Evolutionary conservation across 768 basidiomycete genomes (phyloP).

Genomic region (Cystofilobasidium macerans): DNA sequence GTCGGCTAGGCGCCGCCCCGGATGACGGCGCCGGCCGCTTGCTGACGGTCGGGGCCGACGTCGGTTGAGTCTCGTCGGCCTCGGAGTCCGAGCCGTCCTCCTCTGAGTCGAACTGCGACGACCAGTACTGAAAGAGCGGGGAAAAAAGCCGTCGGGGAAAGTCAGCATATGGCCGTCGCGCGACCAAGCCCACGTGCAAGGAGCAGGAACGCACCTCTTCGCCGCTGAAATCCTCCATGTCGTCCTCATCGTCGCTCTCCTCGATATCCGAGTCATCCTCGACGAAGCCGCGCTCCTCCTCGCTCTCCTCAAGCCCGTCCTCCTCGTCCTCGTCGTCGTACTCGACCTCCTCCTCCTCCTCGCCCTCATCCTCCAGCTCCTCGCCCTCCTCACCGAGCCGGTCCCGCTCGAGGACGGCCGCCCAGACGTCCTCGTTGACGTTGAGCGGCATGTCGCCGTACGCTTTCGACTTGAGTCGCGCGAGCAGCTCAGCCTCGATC

Average conservation of each 20-base stretch:
- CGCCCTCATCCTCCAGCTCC: constrained; percentile 34
- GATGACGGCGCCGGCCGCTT: constrained; percentile 39
- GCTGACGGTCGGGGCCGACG: constrained; percentile 52
- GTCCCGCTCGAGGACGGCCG: constrained; percentile 76
- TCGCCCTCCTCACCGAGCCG: constrained; percentile 32
- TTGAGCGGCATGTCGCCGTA: constrained; percentile 96
- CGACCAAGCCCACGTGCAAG: no score
- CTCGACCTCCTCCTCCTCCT: constrained; percentile 27
- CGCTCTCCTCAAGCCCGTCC: neutral
- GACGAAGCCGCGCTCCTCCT: constrained; percentile 15
- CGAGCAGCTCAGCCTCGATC: constrained; percentile 91
- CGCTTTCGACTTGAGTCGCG: constrained; percentile 88
- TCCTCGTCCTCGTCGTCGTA: constrained; percentile 4
- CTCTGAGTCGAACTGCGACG: constrained; percentile 34
- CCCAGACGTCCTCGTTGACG: constrained; percentile 95
- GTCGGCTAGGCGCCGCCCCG: no score
- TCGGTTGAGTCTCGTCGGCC: constrained; percentile 31
- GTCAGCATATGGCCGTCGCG: no score
- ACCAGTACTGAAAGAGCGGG: constrained; percentile 30
- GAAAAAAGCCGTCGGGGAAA: no score
- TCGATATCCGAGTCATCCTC: constrained; percentile 38
- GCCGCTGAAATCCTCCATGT: constrained; percentile 44
- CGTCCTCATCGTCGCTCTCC: constrained; percentile 50
- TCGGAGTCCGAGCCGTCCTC: constrained; percentile 41
- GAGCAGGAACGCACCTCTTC: constrained; percentile 32